Conservation (phyloP, 208 protist species). For the Trypanosoma theileri region DNA sequence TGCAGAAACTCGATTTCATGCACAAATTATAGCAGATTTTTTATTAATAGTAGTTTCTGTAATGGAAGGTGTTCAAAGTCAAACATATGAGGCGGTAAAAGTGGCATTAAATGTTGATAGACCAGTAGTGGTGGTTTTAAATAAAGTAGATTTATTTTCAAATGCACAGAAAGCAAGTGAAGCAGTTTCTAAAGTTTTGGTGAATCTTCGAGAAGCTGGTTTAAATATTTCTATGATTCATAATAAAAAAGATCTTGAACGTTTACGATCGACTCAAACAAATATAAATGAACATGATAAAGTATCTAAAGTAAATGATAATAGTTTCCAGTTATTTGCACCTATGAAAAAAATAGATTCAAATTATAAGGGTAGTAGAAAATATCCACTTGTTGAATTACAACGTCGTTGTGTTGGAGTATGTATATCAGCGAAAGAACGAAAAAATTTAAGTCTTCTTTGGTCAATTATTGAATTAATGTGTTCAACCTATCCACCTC, state of each 20-base stretch:
- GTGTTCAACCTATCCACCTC: slow-evolving; percentile 34
- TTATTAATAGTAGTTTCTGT: slow-evolving; percentile 83
- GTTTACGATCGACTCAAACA: slow-evolving; percentile 5
- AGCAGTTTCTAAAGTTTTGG: slow-evolving; percentile 43
- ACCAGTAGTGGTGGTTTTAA: slow-evolving; percentile 86
- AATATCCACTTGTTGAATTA: slow-evolving; percentile 65
- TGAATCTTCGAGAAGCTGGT: slow-evolving; percentile 54
- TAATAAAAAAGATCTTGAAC: slow-evolving; percentile 38
- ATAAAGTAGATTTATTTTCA: slow-evolving; percentile 83
- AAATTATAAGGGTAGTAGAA: slow-evolving; percentile 63
- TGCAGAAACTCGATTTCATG: slow-evolving; percentile 75
- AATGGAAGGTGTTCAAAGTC: slow-evolving; percentile 74
- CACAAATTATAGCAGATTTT: slow-evolving; percentile 67
- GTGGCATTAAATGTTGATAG: slow-evolving; percentile 82
- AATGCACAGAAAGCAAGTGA: slow-evolving; percentile 46
- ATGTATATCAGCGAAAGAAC: slow-evolving; percentile 68
- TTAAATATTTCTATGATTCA: slow-evolving; percentile 69
- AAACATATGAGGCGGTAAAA: slow-evolving; percentile 87
- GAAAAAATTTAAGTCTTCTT: slow-evolving; percentile 58
- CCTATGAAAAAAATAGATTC: slow-evolving; percentile 73
- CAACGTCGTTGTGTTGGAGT: slow-evolving; percentile 69
- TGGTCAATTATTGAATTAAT: slow-evolving; percentile 65
- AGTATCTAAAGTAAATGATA: neutral
- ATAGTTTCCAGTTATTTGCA: slow-evolving; percentile 39
- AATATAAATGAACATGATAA: neutral